Conservation (phyloP, 805 yeast genomes). For the Kazachstania kunashirensis region DNA sequence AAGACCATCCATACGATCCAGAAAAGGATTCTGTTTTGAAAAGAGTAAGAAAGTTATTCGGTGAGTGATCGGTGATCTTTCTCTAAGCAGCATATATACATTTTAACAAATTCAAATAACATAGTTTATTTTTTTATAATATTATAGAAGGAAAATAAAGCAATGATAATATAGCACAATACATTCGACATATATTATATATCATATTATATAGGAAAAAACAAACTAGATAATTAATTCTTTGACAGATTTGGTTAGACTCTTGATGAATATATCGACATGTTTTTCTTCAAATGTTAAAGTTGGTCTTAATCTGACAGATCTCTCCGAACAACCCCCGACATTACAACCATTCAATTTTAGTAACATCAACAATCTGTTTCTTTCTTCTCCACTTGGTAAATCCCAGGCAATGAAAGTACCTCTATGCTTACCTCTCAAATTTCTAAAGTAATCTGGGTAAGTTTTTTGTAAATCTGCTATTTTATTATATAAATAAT, state of each 20-base stretch:
- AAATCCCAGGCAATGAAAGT: constrained; percentile 60
- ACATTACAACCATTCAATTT: constrained; percentile 50
- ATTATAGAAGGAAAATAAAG: no score
- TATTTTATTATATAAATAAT: constrained; percentile 40
- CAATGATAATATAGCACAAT: no score
- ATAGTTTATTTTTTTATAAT: no score
- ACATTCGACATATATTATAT: no score
- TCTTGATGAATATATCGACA: constrained; percentile 45
- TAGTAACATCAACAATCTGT: constrained; percentile 36
- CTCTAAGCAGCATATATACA: no score
- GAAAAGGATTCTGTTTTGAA: constrained; percentile 93
- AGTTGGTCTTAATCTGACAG: constrained; percentile 58
- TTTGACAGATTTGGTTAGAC: constrained; percentile 31
- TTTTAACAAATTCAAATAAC: no score
- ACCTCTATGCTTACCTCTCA: constrained; percentile 56
- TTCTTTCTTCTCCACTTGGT: constrained; percentile 36
- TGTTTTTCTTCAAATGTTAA: constrained; percentile 52
- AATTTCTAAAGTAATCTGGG: constrained; percentile 36
- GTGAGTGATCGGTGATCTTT: constrained; percentile 74
- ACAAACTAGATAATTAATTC: no score
- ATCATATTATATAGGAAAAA: no score
- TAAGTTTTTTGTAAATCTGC: constrained; percentile 30
- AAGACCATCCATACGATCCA: constrained; percentile 98
- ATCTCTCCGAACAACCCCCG: constrained; percentile 56
- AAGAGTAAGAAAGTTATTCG: constrained; percentile 89